Percentiles rank a stretch among this genome's conserved stretches.
Conservation (phyloP, 805 yeast species). For the Candida jianshihensis region DNA sequence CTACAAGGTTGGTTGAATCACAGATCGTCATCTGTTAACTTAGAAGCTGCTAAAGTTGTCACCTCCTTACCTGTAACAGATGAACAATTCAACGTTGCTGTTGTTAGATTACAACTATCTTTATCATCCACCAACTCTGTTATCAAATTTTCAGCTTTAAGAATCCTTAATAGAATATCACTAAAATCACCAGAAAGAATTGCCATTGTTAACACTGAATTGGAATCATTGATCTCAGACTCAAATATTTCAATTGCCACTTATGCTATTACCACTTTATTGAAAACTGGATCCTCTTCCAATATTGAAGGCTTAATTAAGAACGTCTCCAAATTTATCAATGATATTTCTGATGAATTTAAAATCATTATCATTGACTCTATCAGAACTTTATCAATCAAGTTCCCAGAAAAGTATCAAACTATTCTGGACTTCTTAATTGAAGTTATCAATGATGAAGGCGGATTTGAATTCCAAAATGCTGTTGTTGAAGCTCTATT, state of each 20-base stretch:
- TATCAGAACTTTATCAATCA: conserved; percentile 81
- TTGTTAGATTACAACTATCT: conserved; percentile 66
- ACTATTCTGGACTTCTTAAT: conserved; percentile 76
- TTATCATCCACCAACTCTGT: conserved; percentile 85
- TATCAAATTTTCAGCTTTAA: conserved; percentile 87
- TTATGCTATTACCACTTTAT: conserved; percentile 90
- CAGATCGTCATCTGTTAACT: conserved; percentile 81
- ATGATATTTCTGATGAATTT: conserved; percentile 93
- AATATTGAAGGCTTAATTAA: conserved; percentile 83
- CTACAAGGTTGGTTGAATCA: conserved; percentile 67
- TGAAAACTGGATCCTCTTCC: conserved; percentile 90
- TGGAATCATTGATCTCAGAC: conserved; percentile 83
- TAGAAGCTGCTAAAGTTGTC: conserved; percentile 76
- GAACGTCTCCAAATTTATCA: conserved; percentile 83
- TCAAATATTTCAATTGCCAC: conserved; percentile 89
- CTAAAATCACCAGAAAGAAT: conserved; percentile 73
- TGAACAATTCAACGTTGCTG: conserved; percentile 63
- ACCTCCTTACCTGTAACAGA: conserved; percentile 40
- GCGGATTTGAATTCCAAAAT: conserved; percentile 79
- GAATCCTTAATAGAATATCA: conserved; percentile 82
- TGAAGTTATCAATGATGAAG: conserved; percentile 83
- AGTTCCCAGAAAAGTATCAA: conserved; percentile 87
- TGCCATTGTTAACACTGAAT: conserved; percentile 73
- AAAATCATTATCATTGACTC: conserved; percentile 94
- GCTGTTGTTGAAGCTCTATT: conserved; percentile 88